Base-by-base conservation (phyloP, 1,139 yeast genomes). In the Scheffersomyces insectosa region DNA sequence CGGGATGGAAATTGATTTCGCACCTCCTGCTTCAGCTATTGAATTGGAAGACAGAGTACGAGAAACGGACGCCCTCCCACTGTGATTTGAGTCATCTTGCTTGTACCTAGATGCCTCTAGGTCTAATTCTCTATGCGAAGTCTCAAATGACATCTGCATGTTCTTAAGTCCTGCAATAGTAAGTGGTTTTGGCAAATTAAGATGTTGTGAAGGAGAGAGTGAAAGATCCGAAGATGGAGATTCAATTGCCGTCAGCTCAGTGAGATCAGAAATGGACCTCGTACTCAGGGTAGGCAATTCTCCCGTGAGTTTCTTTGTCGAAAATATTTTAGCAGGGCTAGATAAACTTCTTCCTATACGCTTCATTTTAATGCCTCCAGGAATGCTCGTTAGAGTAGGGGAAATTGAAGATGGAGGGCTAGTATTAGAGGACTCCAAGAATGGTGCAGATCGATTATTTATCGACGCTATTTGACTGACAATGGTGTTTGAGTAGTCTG, bases 131-230 rank as follows among this genome's bases (percentile, higher is more conserved):
- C 57, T 55, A 7, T 57, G 54, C 4, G 68, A 55, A 0, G 70
- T 60, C 48, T 70, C 72, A 52, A 70, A 63, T 0, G 65, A 51
- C 65, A 70, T 68, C 38, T 68, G 62, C 44, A 70, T 53, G 40
- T 59, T 64, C 44, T 56, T 62, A 20, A 70, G 54, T 0, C 66
- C 70, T 13, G 54, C 50, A 2, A 65, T 45, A 1, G 75, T 65
- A 28, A 70, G 46, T 2, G 63, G 63, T 10, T 63, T 50, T 2
- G 75, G 75, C 20, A 68, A 53, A 36, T 57, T 54, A n/a, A 66
- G 39, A 28, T 47, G 44, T 20, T 45, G 51, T 6, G 39, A 36
- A 3, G 50, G 51, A 12, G 28, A 32, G 25, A 32, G 11, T 10
- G 20, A 4, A 20, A 31, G 20, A 8, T 31, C 34, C 8, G 25